Evolutionary conservation across 805 yeast species (phyloP).

Genomic region (Maudiozyma saulgeensis): DNA sequence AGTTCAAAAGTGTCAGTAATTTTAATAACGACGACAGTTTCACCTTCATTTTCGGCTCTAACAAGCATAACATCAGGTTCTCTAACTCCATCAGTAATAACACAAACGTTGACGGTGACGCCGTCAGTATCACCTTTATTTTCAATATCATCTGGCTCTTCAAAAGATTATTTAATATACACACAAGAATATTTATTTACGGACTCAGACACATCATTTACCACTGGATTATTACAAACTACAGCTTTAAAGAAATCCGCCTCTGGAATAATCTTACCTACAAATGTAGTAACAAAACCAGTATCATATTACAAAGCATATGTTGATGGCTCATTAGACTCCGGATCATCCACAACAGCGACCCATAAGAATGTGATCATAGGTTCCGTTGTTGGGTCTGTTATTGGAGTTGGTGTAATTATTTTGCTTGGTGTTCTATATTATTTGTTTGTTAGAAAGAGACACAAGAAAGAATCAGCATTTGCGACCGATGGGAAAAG

Average conservation of each 20-base stretch:
- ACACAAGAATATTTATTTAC: constrained; percentile 12
- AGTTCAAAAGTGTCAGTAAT: neutral
- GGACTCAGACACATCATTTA: constrained; percentile 11
- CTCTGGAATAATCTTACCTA: neutral
- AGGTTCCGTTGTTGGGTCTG: constrained; percentile 3
- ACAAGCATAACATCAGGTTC: neutral
- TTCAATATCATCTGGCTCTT: constrained; percentile 5
- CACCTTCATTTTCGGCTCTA: neutral
- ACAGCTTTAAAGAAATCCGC: neutral
- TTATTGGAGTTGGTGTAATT: neutral
- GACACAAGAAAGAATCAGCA: neutral
- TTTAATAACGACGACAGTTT: neutral
- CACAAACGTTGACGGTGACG: neutral
- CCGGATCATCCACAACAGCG: neutral
- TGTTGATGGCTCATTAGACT: constrained; percentile 2
- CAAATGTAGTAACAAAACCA: neutral
- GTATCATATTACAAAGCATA: constrained; percentile 2
- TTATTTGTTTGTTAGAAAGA: neutral
- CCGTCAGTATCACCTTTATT: constrained; percentile 2
- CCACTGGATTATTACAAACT: constrained; percentile 9
- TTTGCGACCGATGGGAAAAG: neutral
- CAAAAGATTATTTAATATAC: constrained; percentile 8
- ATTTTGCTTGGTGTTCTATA: neutral
- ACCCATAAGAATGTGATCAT: neutral
- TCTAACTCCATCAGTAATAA: neutral